Evolutionary conservation across 2,329 filamentous ascomycete genomes (phyloP).

Genomic region (Alternaria alternata): DNA sequence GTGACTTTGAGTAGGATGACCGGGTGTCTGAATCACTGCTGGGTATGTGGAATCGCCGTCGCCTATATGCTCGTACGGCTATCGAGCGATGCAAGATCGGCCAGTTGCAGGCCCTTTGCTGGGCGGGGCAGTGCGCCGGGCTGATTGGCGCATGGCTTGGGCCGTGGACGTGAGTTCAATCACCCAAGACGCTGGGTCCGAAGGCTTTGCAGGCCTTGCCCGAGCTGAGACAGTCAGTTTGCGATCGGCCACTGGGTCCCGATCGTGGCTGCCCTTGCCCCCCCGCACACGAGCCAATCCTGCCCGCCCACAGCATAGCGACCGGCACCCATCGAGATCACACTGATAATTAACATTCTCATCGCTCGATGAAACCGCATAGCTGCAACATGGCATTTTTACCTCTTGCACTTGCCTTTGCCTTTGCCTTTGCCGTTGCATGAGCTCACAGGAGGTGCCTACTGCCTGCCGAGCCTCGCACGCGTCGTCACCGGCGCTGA

Average conservation of each 20-base stretch:
- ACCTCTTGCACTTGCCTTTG: background rate
- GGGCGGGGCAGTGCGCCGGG: slow-evolving; percentile 4
- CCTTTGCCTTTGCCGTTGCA: background rate
- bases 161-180: slow-evolving; percentile 8
- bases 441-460: background rate
- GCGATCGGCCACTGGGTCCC: slow-evolving; percentile 11
- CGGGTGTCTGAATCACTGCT: slow-evolving; percentile 16
- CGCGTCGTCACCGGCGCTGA: background rate
- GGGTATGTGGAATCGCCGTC: slow-evolving; percentile 18
- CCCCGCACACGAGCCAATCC: slow-evolving; percentile 3
- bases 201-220: slow-evolving; percentile 6
- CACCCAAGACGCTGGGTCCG: slow-evolving; percentile 10
- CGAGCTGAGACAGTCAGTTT: slow-evolving; percentile 5
- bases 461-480: background rate
- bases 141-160: slow-evolving; percentile 21
- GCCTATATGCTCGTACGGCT: slow-evolving; percentile 22
- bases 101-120: slow-evolving; percentile 11
- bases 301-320: background rate
- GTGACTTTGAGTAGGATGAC: slow-evolving; percentile 15
- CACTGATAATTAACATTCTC: background rate
- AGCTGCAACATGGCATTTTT: slow-evolving; percentile 1
- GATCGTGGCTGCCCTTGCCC: slow-evolving; percentile 10
- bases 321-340: background rate
- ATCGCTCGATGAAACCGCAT: background rate
- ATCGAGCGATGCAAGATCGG: slow-evolving; percentile 18